These are phyloP conservation scores for Plasmodium reichenowi DNA, from an alignment of 169 alveolate genomes.

Conservation along the genomic window DNA sequence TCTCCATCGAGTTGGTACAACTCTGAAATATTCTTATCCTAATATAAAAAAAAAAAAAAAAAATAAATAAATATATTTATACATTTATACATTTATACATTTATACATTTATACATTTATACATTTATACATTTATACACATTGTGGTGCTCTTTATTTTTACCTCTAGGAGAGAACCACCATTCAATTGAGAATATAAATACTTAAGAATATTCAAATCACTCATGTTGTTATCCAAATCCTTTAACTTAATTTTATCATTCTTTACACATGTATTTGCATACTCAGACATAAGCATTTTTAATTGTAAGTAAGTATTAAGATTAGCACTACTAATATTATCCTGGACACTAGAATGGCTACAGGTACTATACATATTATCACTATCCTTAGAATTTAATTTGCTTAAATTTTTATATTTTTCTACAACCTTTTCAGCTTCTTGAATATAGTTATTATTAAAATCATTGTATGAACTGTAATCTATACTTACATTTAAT, in stretches of 20 bases:
- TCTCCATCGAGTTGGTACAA: conserved; percentile 5
- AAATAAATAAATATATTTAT: conserved; percentile 1
- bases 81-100: not conserved
- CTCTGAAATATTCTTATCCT: conserved; percentile 17
- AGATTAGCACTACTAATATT: conserved; percentile 6
- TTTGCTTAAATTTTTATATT: conserved; percentile 47
- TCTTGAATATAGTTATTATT: conserved; percentile 66
- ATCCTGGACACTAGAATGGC: conserved; percentile 18
- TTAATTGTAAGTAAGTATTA: conserved; percentile 44
- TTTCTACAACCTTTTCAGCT: conserved; percentile 66
- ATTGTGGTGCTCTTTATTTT: not conserved
- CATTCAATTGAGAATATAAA: conserved; percentile 20
- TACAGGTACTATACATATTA: conserved; percentile 53
- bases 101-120: not conserved
- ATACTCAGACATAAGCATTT: conserved; percentile 43
- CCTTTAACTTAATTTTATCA: conserved; percentile 21
- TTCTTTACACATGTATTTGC: conserved; percentile 36
- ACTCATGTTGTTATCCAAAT: conserved; percentile 1
- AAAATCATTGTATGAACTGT: conserved; percentile 36
- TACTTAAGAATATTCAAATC: conserved; percentile 21
- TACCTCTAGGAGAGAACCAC: conserved; percentile 29
- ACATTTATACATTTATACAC: not conserved
- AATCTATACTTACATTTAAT: conserved; percentile 63
- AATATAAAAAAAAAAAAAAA: not conserved
- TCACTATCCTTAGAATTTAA: conserved; percentile 66